phyloP scores from a whole-genome alignment of 1,284 basidiomycete species.

The Phlebopus sp. region DNA sequence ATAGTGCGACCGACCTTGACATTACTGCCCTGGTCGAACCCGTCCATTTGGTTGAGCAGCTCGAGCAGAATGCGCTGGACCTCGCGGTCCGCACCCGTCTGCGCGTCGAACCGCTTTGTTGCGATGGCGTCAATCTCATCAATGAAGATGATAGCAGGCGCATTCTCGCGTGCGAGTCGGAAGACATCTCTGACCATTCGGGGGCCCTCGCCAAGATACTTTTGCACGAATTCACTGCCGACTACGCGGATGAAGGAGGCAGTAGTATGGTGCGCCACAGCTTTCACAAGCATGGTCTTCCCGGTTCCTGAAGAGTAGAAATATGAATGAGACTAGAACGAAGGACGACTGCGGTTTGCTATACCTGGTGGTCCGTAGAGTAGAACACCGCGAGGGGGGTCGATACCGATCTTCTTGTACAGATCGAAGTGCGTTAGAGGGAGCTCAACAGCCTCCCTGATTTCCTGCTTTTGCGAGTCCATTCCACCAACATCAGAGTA shows the following conservation, averaged over 20 bases:
- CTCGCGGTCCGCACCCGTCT: conserved; percentile 98
- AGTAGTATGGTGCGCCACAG: conserved; percentile 96
- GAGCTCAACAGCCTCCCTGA: conserved; percentile 96
- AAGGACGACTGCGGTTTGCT: conserved; percentile 9
- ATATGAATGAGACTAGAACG: conserved; percentile 9
- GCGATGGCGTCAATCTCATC: conserved; percentile 99
- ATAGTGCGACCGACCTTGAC: conserved; percentile 73
- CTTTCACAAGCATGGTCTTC: conserved; percentile 99
- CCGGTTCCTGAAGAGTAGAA: conserved; percentile 71
- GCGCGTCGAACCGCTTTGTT: conserved; percentile 99
- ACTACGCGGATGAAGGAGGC: conserved; percentile 98
- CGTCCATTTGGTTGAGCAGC: conserved; percentile 99
- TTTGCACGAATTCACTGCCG: conserved; percentile 98
- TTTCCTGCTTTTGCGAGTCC: conserved; percentile 99
- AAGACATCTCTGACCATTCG: conserved; percentile 99
- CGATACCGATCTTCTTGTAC: conserved; percentile 99
- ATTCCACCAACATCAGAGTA: conserved; percentile 95
- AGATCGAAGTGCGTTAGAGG: conserved; percentile 98
- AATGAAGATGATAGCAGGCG: conserved; percentile 99
- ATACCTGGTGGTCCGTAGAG: conserved; percentile 80
- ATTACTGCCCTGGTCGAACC: conserved; percentile 98
- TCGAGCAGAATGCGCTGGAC: conserved; percentile 99
- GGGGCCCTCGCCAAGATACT: conserved; percentile 98
- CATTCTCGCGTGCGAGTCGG: conserved; percentile 94
- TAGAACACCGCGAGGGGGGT: conserved; percentile 87